phyloP scores from a whole-genome alignment of 2,329 filamentous ascomycete genomes.

The Periconia digitata region DNA sequence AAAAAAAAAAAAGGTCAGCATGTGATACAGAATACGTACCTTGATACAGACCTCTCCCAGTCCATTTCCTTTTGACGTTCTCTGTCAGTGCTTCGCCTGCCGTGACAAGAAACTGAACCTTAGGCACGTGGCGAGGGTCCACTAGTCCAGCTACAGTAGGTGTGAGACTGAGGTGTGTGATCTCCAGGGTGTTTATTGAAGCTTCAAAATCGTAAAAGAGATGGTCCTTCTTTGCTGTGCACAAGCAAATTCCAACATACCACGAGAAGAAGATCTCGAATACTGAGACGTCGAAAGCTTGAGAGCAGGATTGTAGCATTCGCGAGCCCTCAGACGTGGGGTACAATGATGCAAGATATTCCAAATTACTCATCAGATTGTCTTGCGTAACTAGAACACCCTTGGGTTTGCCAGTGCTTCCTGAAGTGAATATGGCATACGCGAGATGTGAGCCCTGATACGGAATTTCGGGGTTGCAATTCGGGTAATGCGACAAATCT shows the following conservation, averaged over 20 bases:
- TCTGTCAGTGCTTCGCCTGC: slow-evolving; percentile 79
- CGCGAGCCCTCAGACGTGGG: slow-evolving; percentile 57
- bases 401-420: slow-evolving; percentile 79
- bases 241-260: slow-evolving; percentile 76
- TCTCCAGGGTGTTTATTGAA: slow-evolving; percentile 61
- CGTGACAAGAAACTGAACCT: slow-evolving; percentile 74
- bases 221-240: slow-evolving; percentile 71
- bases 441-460: slow-evolving; percentile 58
- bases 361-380: slow-evolving; percentile 77
- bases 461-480: slow-evolving; percentile 40
- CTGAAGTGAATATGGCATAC: slow-evolving; percentile 82
- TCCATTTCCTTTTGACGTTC: slow-evolving; percentile 71
- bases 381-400: slow-evolving; percentile 75
- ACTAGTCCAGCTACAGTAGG: slow-evolving; percentile 82
- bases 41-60: slow-evolving; percentile 67
- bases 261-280: slow-evolving; percentile 91
- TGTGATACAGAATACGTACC: slow-evolving; percentile 44
- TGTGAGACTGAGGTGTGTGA: slow-evolving; percentile 84
- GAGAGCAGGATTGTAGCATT: slow-evolving; percentile 81
- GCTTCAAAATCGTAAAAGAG: slow-evolving; percentile 72
- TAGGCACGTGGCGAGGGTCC: slow-evolving; percentile 66
- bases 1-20: neutral
- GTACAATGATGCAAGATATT: slow-evolving; percentile 66
- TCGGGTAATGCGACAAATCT: slow-evolving; percentile 34
- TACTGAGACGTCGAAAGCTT: slow-evolving; percentile 83